A percentile compares a stretch with the other conserved stretches of the same genome.
These are phyloP conservation scores for Ziziphus jujuba DNA, from an alignment of 306 rosid genomes.

Conservation along the genomic window DNA sequence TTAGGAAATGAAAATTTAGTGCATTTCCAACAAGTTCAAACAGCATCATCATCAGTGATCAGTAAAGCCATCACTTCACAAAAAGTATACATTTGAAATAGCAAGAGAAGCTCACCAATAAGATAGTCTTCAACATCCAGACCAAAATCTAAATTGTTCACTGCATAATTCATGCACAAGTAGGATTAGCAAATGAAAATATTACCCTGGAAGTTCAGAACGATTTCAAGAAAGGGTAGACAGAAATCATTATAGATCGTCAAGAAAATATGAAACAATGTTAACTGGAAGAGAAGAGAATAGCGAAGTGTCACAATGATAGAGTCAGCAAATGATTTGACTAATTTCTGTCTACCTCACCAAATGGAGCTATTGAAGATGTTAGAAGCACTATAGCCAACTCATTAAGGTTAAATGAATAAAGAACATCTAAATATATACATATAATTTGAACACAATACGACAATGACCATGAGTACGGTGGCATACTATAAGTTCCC, in stretches of 20 bases:
- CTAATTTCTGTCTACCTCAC: too few species aligned
- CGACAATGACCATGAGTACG: too few species aligned
- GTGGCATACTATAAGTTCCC: too few species aligned
- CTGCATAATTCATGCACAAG: slow-evolving; percentile 43
- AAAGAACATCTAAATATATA: too few species aligned
- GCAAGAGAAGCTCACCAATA: slow-evolving; percentile 54
- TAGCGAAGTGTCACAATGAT: too few species aligned
- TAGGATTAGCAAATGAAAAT: background rate
- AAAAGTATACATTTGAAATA: slow-evolving; percentile 17
- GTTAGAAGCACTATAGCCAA: too few species aligned
- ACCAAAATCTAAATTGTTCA: slow-evolving; percentile 64
- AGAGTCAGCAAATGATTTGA: too few species aligned
- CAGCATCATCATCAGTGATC: background rate
- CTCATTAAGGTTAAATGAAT: too few species aligned
- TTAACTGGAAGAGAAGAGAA: too few species aligned
- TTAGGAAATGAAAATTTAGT: background rate
- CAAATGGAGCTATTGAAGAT: too few species aligned
- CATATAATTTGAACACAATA: too few species aligned
- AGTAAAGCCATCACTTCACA: slow-evolving; percentile 8
- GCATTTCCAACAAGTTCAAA: background rate
- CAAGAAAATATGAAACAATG: background rate
- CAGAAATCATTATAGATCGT: background rate
- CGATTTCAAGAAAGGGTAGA: background rate
- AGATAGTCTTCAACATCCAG: slow-evolving; percentile 93
- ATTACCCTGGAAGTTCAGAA: background rate